These are phyloP conservation scores for Peronospora farinosa DNA, from an alignment of 352 stramenopile genomes.

Conservation along the genomic window DNA sequence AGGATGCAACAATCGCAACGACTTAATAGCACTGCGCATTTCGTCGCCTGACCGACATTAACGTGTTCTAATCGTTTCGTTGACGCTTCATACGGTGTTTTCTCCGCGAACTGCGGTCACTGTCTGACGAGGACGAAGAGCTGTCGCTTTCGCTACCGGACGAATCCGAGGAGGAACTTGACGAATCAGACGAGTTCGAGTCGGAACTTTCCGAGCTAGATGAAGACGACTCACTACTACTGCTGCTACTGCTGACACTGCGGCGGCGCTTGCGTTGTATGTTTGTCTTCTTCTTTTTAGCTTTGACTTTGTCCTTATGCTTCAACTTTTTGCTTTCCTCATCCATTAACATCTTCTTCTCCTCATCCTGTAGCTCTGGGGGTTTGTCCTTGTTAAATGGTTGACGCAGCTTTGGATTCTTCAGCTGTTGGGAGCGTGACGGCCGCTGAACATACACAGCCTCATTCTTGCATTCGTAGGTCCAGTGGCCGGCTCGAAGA, in stretches of 20 bases:
- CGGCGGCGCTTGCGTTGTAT: conserved; percentile 22
- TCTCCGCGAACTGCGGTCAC: conserved; percentile 22
- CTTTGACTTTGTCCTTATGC: conserved; percentile 18
- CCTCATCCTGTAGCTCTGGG: conserved; percentile 41
- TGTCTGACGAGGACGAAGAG: conserved; percentile 26
- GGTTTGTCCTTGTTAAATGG: conserved; percentile 77
- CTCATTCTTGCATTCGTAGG: conserved; percentile 86
- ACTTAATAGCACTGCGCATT: background rate
- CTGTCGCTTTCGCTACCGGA: conserved; percentile 27
- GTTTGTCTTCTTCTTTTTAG: conserved; percentile 14
- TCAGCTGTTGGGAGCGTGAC: conserved; percentile 72
- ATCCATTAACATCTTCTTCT: conserved; percentile 18
- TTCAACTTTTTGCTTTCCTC: conserved; percentile 27
- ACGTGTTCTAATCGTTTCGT: conserved; percentile 30
- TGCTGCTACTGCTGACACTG: conserved; percentile 35
- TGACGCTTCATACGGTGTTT: conserved; percentile 33
- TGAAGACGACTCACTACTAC: conserved; percentile 30
- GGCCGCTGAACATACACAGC: conserved; percentile 70
- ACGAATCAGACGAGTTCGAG: conserved; percentile 23
- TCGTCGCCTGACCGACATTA: background rate
- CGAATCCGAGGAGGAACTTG: conserved; percentile 25
- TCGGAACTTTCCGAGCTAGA: conserved; percentile 19
- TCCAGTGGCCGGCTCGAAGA: conserved; percentile 72
- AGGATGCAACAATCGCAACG: background rate
- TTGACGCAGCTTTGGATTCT: conserved; percentile 74